These are phyloP conservation scores for Xylaria sp. DNA, from an alignment of 495 filamentous ascomycete genomes.

Conservation along the genomic window DNA sequence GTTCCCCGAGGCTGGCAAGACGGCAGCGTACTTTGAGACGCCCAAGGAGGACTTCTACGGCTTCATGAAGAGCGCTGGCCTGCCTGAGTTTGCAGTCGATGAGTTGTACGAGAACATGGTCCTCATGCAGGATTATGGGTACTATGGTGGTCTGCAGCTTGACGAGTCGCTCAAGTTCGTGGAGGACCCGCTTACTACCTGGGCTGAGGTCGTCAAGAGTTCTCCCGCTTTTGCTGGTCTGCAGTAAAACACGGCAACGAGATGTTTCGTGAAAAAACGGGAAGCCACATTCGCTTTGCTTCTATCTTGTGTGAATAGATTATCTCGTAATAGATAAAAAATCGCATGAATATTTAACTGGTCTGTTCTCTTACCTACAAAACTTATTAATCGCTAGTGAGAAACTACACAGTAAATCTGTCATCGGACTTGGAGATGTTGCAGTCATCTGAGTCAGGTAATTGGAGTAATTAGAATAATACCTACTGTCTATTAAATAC, in stretches of 20 bases:
- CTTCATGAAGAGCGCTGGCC: constrained; percentile 44
- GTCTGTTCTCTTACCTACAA: neutral
- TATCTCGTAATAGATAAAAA: neutral
- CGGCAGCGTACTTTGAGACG: constrained; percentile 50
- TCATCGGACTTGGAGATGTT: neutral
- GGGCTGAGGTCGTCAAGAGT: constrained; percentile 45
- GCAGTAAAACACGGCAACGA: constrained; percentile 32
- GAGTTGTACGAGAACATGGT: constrained; percentile 64
- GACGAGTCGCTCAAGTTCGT: constrained; percentile 45
- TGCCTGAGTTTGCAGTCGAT: constrained; percentile 50
- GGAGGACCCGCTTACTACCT: constrained; percentile 49
- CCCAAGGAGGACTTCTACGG: constrained; percentile 55
- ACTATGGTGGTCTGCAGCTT: constrained; percentile 55
- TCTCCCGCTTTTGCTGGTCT: constrained; percentile 38
- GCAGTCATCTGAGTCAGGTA: neutral
- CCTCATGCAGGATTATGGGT: constrained; percentile 57
- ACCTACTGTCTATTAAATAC: neutral
- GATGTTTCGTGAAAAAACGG: neutral
- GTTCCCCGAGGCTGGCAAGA: constrained; percentile 56
- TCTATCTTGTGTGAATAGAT: neutral
- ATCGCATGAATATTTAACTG: neutral
- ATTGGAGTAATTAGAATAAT: too few species aligned
- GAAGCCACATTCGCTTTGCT: neutral
- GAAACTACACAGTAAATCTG: neutral
- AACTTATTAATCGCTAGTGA: neutral